Base-by-base conservation (phyloP, 2,329 filamentous ascomycete species). In the Fusarium floridanum region DNA sequence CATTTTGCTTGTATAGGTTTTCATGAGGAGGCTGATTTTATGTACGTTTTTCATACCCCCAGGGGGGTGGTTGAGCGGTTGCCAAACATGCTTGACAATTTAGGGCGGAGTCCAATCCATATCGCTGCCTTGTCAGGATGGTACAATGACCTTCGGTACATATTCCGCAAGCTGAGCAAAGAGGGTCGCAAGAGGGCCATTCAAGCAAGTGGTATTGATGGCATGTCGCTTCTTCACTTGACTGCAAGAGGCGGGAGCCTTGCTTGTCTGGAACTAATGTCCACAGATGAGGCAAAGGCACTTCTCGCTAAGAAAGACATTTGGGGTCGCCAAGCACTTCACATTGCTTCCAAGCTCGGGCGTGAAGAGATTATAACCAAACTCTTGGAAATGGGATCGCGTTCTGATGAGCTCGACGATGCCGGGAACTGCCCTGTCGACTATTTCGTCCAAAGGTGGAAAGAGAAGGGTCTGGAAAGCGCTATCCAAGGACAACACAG, bases 101-200 rank as follows among this genome's bases (percentile, higher is more conserved):
- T 22, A 22, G 41, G 41, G 11, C 41, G 41, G n/a, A 22, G 6
- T 14, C 41, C 41, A 14, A 22, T 22, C n/a, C 41, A 43, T 5
- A 0, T 22, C 11, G 41, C n/a, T 22, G 6, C 11, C 11, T 14
- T 43, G 41, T 11, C 4, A 4, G 41, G 41, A 22, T 14, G 0
- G 10, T 0, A 2, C n/a, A 5, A 4, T 6, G 4, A 0, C 5
- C 11, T 43, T 20, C 2, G 0, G n/a, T 2, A 0, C 3, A 14
- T 14, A 2, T 6, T 43, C 39, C 1, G 0, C n/a, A 0, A 0
- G 2, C n/a, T 43, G 1, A 43, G 41, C n/a, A 2, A 43, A 4
- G n/a, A 43, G 6, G n/a, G n/a, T 43, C 11, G 41, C 3, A 14
- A 43, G 41, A 43, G 6, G 11, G 41, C 1, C 11, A 22, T 14